Percentiles rank a stretch among this genome's conserved stretches.
phyloP scores from a whole-genome alignment of 2,329 filamentous ascomycete genomes.

The Microsporum ferrugineum region DNA sequence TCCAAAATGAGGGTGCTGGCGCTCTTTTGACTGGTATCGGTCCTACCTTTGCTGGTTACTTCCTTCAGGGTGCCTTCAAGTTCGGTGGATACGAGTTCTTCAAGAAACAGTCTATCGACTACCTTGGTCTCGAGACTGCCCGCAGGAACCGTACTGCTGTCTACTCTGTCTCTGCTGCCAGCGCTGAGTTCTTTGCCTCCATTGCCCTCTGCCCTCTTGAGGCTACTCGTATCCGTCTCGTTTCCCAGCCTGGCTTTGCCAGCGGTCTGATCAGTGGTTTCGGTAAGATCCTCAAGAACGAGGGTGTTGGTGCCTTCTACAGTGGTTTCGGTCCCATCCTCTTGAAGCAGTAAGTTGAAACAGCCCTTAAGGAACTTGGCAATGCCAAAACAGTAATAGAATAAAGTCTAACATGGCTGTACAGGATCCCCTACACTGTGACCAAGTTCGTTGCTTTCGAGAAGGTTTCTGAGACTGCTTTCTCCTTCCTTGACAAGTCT shows the following conservation, averaged over 20 bases:
- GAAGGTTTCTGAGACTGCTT: conserved; percentile 69
- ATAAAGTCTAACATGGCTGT: background rate
- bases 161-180: conserved; percentile 58
- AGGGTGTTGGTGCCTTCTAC: conserved; percentile 81
- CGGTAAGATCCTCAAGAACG: conserved; percentile 68
- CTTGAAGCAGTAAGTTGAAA: conserved; percentile 59
- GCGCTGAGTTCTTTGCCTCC: conserved; percentile 53
- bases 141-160: conserved; percentile 68
- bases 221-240: conserved; percentile 86
- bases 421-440: conserved; percentile 82
- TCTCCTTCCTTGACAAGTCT: conserved; percentile 58
- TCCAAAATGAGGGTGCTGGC: conserved; percentile 71
- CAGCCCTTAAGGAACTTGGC: background rate
- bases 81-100: conserved; percentile 94
- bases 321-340: conserved; percentile 79
- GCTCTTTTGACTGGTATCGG: conserved; percentile 77
- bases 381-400: background rate
- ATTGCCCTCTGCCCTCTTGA: conserved; percentile 76
- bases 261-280: conserved; percentile 68
- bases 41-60: conserved; percentile 80
- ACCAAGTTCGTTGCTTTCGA: conserved; percentile 91
- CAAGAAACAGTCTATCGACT: conserved; percentile 81
- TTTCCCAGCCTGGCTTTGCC: conserved; percentile 77
- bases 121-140: conserved; percentile 65
- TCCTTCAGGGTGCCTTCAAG: conserved; percentile 88